phyloP scores from a whole-genome alignment of 768 basidiomycete species.

The Lanmaoa pseudosensibilis region DNA sequence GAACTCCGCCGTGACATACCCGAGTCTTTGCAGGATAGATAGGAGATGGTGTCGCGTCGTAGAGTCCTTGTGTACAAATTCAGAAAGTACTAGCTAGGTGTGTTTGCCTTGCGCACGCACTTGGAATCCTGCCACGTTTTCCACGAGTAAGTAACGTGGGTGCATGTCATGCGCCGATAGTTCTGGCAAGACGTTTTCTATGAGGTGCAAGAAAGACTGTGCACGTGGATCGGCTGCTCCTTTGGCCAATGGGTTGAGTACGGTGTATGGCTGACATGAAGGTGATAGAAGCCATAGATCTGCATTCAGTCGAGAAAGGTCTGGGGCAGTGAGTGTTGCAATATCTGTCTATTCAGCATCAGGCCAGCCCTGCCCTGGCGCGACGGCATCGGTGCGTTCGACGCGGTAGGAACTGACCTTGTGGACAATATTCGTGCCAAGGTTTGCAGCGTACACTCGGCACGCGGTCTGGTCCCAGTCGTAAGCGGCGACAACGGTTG shows the following conservation, averaged over 20 bases:
- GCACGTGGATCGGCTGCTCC: constrained; percentile 74
- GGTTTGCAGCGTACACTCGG: constrained; percentile 65
- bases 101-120: constrained; percentile 37
- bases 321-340: constrained; percentile 47
- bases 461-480: constrained; percentile 82
- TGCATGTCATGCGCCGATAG: constrained; percentile 45
- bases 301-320: constrained; percentile 49
- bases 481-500: constrained; percentile 60
- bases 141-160: constrained; percentile 64
- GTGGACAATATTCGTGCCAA: constrained; percentile 45
- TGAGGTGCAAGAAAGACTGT: constrained; percentile 70
- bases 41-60: constrained; percentile 59
- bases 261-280: constrained; percentile 82
- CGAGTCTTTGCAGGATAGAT: constrained; percentile 48
- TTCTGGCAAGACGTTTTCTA: constrained; percentile 61
- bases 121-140: constrained; percentile 86
- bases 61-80: constrained; percentile 51
- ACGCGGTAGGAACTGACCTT: constrained; percentile 25
- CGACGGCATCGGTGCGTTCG: background rate
- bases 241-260: constrained; percentile 71
- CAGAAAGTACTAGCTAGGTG: background rate
- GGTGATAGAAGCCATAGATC: constrained; percentile 79
- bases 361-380: background rate
- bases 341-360: constrained; percentile 54
- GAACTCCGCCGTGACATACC: constrained; percentile 61